Conservation (phyloP, 2,329 filamentous ascomycete genomes). For the Shiraia sp. region DNA sequence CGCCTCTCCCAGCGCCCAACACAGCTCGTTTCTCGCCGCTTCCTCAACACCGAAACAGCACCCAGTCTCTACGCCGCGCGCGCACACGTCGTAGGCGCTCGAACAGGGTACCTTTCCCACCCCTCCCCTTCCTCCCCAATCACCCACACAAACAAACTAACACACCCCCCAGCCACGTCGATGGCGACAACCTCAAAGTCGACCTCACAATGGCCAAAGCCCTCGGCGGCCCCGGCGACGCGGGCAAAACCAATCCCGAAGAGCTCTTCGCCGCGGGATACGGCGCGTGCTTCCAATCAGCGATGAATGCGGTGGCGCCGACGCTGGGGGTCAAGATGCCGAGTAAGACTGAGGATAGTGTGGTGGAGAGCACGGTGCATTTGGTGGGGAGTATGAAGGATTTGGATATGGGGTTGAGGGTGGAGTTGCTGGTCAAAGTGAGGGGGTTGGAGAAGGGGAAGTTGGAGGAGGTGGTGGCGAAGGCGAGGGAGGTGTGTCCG, state of each 20-base stretch:
- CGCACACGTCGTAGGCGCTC: slow-evolving; percentile 46
- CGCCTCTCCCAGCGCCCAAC: slow-evolving; percentile 9
- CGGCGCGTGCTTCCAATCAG: slow-evolving; percentile 53
- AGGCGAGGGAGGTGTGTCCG: slow-evolving; percentile 42
- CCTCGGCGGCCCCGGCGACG: slow-evolving; percentile 48
- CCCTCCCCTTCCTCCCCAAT: background rate
- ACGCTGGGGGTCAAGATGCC: slow-evolving; percentile 50
- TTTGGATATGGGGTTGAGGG: slow-evolving; percentile 51
- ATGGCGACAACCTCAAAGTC: slow-evolving; percentile 41
- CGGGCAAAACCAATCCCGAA: slow-evolving; percentile 50
- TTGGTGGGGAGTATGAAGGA: slow-evolving; percentile 52
- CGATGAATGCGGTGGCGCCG: slow-evolving; percentile 51
- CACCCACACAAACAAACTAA: too few relatives aligned
- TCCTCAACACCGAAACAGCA: slow-evolving; percentile 46
- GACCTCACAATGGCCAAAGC: slow-evolving; percentile 51
- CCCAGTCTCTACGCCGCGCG: slow-evolving; percentile 46
- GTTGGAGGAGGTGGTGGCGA: slow-evolving; percentile 41
- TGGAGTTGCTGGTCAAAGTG: slow-evolving; percentile 48
- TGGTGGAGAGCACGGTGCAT: slow-evolving; percentile 50
- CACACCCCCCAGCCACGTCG: slow-evolving; percentile 28
- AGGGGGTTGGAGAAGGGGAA: slow-evolving; percentile 37
- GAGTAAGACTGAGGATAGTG: slow-evolving; percentile 39
- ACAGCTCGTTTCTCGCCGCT: slow-evolving; percentile 22
- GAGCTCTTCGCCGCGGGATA: slow-evolving; percentile 55
- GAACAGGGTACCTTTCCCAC: slow-evolving; percentile 28